Conservation (phyloP, 2,329 filamentous ascomycete genomes). For the Cryphonectria parasitica region DNA sequence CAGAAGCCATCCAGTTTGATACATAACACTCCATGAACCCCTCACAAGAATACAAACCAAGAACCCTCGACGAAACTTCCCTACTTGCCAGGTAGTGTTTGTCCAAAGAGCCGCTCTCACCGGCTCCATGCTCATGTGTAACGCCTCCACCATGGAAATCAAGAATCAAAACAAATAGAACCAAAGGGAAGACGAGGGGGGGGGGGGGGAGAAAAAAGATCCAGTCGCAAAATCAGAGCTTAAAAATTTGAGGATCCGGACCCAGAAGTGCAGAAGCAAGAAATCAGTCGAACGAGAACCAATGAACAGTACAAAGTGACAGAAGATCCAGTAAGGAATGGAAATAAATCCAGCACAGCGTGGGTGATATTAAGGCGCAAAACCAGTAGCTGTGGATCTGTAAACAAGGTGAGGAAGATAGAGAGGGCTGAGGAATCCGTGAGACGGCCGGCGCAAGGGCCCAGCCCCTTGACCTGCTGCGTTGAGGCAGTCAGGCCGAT, state of each 20-base stretch:
- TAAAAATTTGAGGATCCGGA: not conserved
- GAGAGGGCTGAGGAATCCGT: not conserved
- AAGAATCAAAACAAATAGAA: not conserved
- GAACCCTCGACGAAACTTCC: not conserved
- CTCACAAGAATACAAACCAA: not conserved
- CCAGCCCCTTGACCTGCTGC: not conserved
- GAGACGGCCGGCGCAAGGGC: not conserved
- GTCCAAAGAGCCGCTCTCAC: slow-evolving; percentile 8
- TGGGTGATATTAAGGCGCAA: not conserved
- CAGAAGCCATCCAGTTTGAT: not conserved
- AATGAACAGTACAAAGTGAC: not conserved
- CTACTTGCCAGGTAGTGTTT: not conserved
- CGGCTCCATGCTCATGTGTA: slow-evolving; percentile 12
- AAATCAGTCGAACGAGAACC: not conserved
- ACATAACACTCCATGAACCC: not conserved
- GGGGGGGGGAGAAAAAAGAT: not conserved
- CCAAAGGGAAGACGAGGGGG: not conserved
- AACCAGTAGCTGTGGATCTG: not conserved
- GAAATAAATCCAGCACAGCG: not conserved
- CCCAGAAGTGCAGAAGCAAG: not conserved
- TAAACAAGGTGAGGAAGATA: not conserved
- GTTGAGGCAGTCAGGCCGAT: slow-evolving; percentile 24
- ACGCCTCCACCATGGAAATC: slow-evolving; percentile 17
- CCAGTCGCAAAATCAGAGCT: not conserved
- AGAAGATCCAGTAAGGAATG: not conserved